Percentiles rank a stretch among this genome's conserved stretches.
These are phyloP conservation scores for Spatholobus suberectus DNA, from an alignment of 306 rosid species.

Conservation along the genomic window DNA sequence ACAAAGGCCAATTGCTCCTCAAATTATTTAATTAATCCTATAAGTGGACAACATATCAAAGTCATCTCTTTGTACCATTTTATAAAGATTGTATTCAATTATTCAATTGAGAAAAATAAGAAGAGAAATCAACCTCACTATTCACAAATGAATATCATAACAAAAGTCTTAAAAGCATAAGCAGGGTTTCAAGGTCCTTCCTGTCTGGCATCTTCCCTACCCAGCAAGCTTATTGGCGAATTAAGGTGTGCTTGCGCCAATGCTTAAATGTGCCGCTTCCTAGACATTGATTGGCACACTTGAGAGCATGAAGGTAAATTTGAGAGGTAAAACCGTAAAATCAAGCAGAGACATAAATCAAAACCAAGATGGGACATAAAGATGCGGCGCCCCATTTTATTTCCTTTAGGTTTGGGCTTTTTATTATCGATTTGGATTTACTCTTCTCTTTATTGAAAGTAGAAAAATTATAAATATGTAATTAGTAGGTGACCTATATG, in stretches of 20 bases:
- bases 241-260: slow-evolving; percentile 30
- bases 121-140: slow-evolving; percentile 28
- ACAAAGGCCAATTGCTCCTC: slow-evolving; percentile 40
- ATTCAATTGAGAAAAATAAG: background rate
- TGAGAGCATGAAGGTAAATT: background rate
- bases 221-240: slow-evolving; percentile 28
- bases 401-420: slow-evolving; percentile 37
- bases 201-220: slow-evolving; percentile 51
- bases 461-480: background rate
- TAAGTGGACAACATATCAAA: slow-evolving; percentile 41
- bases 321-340: slow-evolving; percentile 53
- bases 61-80: slow-evolving; percentile 7
- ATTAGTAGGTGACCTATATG: slow-evolving; percentile 12
- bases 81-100: background rate
- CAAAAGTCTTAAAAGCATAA: slow-evolving; percentile 37
- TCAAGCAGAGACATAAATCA: slow-evolving; percentile 35
- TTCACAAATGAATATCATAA: slow-evolving; percentile 24
- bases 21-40: slow-evolving; percentile 33
- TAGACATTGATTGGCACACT: slow-evolving; percentile 36
- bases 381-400: slow-evolving; percentile 64
- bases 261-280: slow-evolving; percentile 61
- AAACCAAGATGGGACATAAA: slow-evolving; percentile 63
- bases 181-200: slow-evolving; percentile 40
- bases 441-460: slow-evolving; percentile 42
- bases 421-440: slow-evolving; percentile 50